phyloP scores from a whole-genome alignment of 257 asterid genomes.

The Mentha longifolia region DNA sequence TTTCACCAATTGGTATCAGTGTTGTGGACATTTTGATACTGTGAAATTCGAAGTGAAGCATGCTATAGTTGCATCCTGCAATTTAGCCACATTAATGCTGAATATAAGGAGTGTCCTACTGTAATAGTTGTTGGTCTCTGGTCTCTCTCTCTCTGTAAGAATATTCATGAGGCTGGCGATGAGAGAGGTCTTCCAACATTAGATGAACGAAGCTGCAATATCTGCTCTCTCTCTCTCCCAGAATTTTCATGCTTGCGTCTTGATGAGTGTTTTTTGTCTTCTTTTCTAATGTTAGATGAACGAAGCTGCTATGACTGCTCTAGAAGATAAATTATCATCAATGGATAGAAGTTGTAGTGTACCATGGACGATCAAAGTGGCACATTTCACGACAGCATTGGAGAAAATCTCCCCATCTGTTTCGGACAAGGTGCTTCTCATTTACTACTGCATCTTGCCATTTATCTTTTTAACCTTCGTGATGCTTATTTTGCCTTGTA shows the following conservation, averaged over 20 bases:
- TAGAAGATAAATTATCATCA: slow-evolving; percentile 51
- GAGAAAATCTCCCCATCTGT: slow-evolving; percentile 70
- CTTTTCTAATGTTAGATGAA: slow-evolving; percentile 46
- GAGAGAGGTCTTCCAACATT: no score
- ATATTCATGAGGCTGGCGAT: no score
- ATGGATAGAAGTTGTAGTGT: slow-evolving; percentile 23
- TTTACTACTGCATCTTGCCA: background rate
- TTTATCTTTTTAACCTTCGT: background rate
- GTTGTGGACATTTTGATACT: background rate
- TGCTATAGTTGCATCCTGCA: background rate
- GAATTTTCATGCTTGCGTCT: slow-evolving; percentile 8
- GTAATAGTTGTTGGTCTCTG: background rate
- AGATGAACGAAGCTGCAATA: background rate
- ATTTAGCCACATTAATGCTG: background rate
- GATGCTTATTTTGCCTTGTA: slow-evolving; percentile 17
- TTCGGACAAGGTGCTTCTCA: slow-evolving; percentile 50
- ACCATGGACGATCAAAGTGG: slow-evolving; percentile 51
- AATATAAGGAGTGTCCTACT: background rate
- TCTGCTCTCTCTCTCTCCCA: background rate
- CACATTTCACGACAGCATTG: slow-evolving; percentile 66
- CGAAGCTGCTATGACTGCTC: slow-evolving; percentile 68
- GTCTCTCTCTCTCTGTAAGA: background rate
- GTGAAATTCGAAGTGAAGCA: background rate
- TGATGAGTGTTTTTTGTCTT: background rate
- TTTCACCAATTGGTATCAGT: background rate